These are phyloP conservation scores for Penicillium sp. DNA, from an alignment of 2,329 filamentous ascomycete species.

Conservation along the genomic window DNA sequence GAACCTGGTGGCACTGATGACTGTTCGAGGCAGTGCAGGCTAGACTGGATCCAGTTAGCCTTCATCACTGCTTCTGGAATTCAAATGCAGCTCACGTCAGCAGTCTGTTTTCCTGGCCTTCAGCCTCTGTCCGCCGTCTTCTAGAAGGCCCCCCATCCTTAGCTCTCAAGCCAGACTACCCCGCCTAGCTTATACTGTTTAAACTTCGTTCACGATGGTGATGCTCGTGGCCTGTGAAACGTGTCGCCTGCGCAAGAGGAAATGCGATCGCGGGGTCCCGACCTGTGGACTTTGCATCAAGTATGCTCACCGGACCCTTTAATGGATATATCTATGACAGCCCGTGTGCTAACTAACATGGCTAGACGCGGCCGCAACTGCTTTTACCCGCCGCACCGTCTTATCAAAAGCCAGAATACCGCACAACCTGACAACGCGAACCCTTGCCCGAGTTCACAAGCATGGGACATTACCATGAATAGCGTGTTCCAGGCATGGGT, in stretches of 20 bases:
- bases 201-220: not conserved
- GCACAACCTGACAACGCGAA: not conserved
- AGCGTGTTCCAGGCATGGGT: not conserved
- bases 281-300: constrained; percentile 7
- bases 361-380: not conserved
- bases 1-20: no score
- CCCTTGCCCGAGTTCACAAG: not conserved
- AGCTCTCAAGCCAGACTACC: not conserved
- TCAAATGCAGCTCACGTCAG: not conserved
- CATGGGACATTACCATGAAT: not conserved
- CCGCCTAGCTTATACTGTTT: not conserved
- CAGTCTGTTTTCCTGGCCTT: not conserved
- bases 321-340: not conserved
- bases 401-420: not conserved
- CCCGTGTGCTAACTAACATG: not conserved
- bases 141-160: not conserved
- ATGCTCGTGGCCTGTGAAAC: constrained; percentile 13
- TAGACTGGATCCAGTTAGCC: not conserved
- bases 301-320: not conserved
- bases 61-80: no score
- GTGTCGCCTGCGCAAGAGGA: constrained; percentile 10
- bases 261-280: constrained; percentile 8
- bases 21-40: no score
- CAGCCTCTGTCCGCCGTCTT: not conserved
- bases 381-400: constrained; percentile 5